These are phyloP conservation scores for Geranium incanum DNA, from an alignment of 441 rosid genomes.

Conservation along the genomic window DNA sequence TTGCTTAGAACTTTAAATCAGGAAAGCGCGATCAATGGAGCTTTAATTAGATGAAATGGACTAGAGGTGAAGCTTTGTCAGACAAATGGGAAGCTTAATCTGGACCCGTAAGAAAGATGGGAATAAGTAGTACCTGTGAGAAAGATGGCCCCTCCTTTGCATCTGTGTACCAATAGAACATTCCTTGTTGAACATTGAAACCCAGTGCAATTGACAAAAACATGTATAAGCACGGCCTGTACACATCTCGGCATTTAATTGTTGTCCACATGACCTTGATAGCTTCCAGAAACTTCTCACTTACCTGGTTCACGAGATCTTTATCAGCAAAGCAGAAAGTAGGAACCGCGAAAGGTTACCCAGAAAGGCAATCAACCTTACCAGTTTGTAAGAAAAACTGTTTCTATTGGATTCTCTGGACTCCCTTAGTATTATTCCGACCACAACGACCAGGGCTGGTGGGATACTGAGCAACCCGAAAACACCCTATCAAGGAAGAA, in stretches of 20 bases:
- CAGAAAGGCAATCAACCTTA: constrained; percentile 16
- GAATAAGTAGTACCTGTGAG: constrained; percentile 52
- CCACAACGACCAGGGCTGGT: constrained; percentile 49
- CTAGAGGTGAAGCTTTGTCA: background rate
- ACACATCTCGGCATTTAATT: constrained; percentile 61
- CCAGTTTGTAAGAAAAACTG: constrained; percentile 61
- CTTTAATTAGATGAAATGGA: background rate
- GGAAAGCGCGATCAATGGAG: background rate
- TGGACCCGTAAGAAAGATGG: constrained; percentile 4
- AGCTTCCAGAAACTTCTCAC: constrained; percentile 58
- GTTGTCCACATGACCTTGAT: constrained; percentile 83
- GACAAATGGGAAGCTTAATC: background rate
- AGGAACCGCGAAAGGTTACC: constrained; percentile 10
- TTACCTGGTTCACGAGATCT: constrained; percentile 42
- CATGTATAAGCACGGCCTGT: constrained; percentile 93
- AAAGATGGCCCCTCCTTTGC: constrained; percentile 70
- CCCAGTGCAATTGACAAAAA: constrained; percentile 67
- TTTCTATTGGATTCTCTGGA: constrained; percentile 44
- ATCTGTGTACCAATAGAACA: constrained; percentile 91
- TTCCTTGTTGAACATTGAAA: constrained; percentile 72
- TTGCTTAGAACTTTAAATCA: background rate
- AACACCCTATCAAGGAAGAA: constrained; percentile 53
- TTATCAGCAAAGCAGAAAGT: constrained; percentile 11
- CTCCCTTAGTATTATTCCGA: constrained; percentile 48
- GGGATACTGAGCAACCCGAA: constrained; percentile 78